These are phyloP conservation scores for Rossbeevera mucosa DNA, from an alignment of 768 basidiomycete species.

Conservation along the genomic window DNA sequence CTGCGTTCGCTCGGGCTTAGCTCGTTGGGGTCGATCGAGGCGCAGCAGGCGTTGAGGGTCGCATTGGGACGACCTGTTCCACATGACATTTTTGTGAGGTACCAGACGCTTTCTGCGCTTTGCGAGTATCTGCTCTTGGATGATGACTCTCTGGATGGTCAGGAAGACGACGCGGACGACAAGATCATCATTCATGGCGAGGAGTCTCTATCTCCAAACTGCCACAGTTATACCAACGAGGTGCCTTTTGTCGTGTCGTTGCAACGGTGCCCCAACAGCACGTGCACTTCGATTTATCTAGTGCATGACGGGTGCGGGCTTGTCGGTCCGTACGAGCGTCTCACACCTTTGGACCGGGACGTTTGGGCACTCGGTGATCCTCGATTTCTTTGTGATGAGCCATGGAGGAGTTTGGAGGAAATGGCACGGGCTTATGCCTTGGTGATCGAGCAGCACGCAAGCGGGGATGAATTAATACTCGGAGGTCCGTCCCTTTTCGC, in stretches of 20 bases:
- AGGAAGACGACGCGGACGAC: background rate
- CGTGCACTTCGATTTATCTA: slow-evolving; percentile 48
- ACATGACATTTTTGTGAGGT: slow-evolving; percentile 37
- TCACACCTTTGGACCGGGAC: slow-evolving; percentile 43
- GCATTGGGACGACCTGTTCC: slow-evolving; percentile 43
- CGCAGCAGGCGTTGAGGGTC: slow-evolving; percentile 42
- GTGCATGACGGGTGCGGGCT: slow-evolving; percentile 74
- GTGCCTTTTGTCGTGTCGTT: background rate
- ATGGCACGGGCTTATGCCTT: slow-evolving; percentile 53
- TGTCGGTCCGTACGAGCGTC: slow-evolving; percentile 44
- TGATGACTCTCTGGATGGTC: background rate
- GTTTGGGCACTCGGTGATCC: slow-evolving; percentile 65
- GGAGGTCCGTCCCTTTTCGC: slow-evolving; percentile 45
- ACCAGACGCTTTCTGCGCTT: slow-evolving; percentile 35
- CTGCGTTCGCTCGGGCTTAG: slow-evolving; percentile 56
- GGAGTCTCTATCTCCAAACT: background rate
- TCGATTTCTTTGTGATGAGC: slow-evolving; percentile 37
- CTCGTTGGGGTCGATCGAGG: slow-evolving; percentile 62
- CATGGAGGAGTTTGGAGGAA: slow-evolving; percentile 45
- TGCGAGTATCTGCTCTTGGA: background rate
- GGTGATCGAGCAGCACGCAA: slow-evolving; percentile 33
- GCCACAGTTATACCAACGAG: background rate
- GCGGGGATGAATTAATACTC: slow-evolving; percentile 41
- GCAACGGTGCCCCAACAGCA: slow-evolving; percentile 12
- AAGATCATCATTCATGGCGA: background rate